Base-by-base conservation (phyloP, 305 asterid species). In the Plantago coronopus region DNA sequence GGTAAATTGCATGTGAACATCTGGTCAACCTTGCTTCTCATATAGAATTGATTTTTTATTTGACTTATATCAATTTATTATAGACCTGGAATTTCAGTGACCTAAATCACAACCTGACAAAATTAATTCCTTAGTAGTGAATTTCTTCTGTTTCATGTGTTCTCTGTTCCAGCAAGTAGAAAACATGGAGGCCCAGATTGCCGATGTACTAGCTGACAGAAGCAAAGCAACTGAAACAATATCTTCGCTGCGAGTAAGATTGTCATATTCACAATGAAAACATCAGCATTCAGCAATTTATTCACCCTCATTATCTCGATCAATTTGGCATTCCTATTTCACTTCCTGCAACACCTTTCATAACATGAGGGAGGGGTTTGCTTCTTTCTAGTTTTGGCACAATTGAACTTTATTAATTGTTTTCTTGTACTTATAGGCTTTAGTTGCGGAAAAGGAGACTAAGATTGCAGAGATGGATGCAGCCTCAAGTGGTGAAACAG, bases 401-500 rank as follows among this genome's bases (percentile, higher is more conserved):
- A 65, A 57, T 63, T 59, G 67, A 57, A 48, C 37, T 69, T 57
- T 50, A 40, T 54, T 17, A 45, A 38, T n/a, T 44, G 67, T 63
- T 71, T 22, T 65, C 58, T 63, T 72, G 54, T 63, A 51, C 62
- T 65, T 60, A 56, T 75, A 93, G 99, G 78, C 86, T 64, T 63
- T 82, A 67, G 73, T 89, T 57, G 88, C 83, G 29, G 95, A 87
- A 73, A 89, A 83, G 61, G 99, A 93, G 73, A 82, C 95, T 68
- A 82, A 85, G 76, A 83, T 93, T 73, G 97, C 95, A 34, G 96
- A 93, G 78, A 82, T 89, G 87, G 97, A 93, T 73, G 99, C 94
- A 68, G 99, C 99, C 73, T 87, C 99, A 62, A 93, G 88, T 76
- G 99, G 99, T 62, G 97, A 93, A 85, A 84, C 84, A 64, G 99